Evolutionary conservation across 352 stramenopile species (phyloP), one percentile per base, ranked within the genome.

Genomic region (Phytophthora pluvialis): DNA sequence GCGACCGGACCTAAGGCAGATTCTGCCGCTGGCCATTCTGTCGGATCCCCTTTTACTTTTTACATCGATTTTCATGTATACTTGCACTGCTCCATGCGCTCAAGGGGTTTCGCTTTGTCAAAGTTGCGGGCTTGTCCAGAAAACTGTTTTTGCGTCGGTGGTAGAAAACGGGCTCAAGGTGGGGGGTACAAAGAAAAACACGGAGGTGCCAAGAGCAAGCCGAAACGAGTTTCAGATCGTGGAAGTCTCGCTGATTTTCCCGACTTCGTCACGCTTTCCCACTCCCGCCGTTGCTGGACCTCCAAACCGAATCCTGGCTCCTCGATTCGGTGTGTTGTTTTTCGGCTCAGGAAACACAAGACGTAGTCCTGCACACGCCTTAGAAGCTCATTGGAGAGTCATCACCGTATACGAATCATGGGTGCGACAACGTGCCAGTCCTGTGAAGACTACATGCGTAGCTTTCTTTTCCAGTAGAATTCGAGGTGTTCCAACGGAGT

Each of bases 1-100:
- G 53, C 46, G 77, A 80, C 38, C 58, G 70, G 12, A 57, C 54
- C 28, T 87, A 69, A 70, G 45, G 29, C 62, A 18, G 38, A 5
- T 35, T 47, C 11, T 36, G 26, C 28, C 18, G 21, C 12, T 5
- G 28, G 39, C 26, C 40, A 38, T 51, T 57, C 2, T 26, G 39
- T 38, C 44, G 16, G 2, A 32, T 57, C 28, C 26, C 15, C 5
- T 12, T 32, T 38, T 44, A 25, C 40, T 33, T 39, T 48, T 46
- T 47, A n/a, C n/a, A 21, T 16, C n/a, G 28, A 60, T 48, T 60
- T 38, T 32, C 39, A 52, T 42, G 31, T 51, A 36, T 35, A 18
- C 12, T 36, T n/a, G 13, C 32, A 35, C n/a, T 43, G 18, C 10
- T 21, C 1, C 21, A 21, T 21, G 21, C 21, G 21, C 21, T 4